Evolutionary conservation across 2,329 filamentous ascomycete species (phyloP), one percentile per base, ranked within the genome.

Genomic region (Aspergillus melleus): DNA sequence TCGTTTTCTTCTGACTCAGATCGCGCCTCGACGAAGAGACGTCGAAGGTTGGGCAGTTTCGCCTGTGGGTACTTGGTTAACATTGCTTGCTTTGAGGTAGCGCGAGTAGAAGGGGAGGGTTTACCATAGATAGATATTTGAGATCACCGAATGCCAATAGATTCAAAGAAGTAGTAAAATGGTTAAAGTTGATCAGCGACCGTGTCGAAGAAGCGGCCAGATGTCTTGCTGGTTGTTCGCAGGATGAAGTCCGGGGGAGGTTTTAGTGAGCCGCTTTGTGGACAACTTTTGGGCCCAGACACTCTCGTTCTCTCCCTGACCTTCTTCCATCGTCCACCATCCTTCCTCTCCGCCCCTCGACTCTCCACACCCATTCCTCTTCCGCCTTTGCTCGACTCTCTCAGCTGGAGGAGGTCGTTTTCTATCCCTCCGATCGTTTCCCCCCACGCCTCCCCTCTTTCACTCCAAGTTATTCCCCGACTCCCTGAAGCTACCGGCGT

Each of bases 1-100:
- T 92, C 90, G 75, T 95, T 90, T 77, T 98, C 95, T 76, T 99
- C 95, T 57, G 90, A 89, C 72, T 98, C 94, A 3, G 91, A 93
- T 60, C 95, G 86, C 32, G 94, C 90, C 79, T 98, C 94, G 55
- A 97, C 94, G 72, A 99, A 98, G 61, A 99, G 88, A 14, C 95
- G 90, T 54, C 95, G 88, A n/a, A 99, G 84, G 73, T 99, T 98
- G 39, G 95, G 95, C 55, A 98, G 86, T 74, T 78, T 78, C 14
- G 76, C 76, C 76, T 78, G 52, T 54, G 4, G 36, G 36, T 42
- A n/a, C 14, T 8, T 42, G 36, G 36, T 42, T n/a, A 42, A 8
- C 6, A n/a, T 42, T 14, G 4, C 32, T 36, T 16, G 36, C 16
- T 6, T 42, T 42, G 36, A 8, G 4, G 16, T n/a, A n/a, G 36